Evolutionary conservation across 768 basidiomycete genomes (phyloP).

Genomic region (Russula dissimulans): DNA sequence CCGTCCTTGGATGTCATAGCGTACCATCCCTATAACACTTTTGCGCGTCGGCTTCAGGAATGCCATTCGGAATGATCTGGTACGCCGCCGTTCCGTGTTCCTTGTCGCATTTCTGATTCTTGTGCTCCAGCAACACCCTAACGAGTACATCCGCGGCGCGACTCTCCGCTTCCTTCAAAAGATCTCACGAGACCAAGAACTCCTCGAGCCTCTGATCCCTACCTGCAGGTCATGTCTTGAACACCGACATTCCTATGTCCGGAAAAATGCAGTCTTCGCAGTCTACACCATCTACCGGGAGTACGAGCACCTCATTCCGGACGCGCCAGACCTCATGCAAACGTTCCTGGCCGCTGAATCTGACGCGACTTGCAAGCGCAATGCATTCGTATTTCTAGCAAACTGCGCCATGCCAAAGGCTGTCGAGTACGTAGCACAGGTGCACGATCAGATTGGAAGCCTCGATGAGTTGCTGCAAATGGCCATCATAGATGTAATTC

Average conservation of each 20-base stretch:
- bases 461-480: slow-evolving; percentile 94
- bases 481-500: slow-evolving; percentile 88
- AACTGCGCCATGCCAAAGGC: slow-evolving; percentile 82
- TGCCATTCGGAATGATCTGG: slow-evolving; percentile 95
- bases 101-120: slow-evolving; percentile 1
- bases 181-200: slow-evolving; percentile 83
- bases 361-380: slow-evolving; percentile 93
- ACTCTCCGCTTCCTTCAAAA: slow-evolving; percentile 95
- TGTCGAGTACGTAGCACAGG: slow-evolving; percentile 79
- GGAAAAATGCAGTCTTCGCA: slow-evolving; percentile 97
- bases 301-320: slow-evolving; percentile 91
- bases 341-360: slow-evolving; percentile 95
- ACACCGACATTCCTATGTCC: slow-evolving; percentile 94
- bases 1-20: slow-evolving; percentile 9
- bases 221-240: slow-evolving; percentile 90
- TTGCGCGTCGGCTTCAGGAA: slow-evolving; percentile 44
- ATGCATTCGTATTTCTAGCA: slow-evolving; percentile 93
- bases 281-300: slow-evolving; percentile 90
- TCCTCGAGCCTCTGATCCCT: slow-evolving; percentile 92
- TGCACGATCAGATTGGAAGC: slow-evolving; percentile 72
- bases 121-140: slow-evolving; percentile 81
- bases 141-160: slow-evolving; percentile 98
- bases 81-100: slow-evolving; percentile 31
- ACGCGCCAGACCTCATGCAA: slow-evolving; percentile 91
- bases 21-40: neutral